Conservation (phyloP, 2,329 filamentous ascomycete species). For the Colletotrichum lentis region DNA sequence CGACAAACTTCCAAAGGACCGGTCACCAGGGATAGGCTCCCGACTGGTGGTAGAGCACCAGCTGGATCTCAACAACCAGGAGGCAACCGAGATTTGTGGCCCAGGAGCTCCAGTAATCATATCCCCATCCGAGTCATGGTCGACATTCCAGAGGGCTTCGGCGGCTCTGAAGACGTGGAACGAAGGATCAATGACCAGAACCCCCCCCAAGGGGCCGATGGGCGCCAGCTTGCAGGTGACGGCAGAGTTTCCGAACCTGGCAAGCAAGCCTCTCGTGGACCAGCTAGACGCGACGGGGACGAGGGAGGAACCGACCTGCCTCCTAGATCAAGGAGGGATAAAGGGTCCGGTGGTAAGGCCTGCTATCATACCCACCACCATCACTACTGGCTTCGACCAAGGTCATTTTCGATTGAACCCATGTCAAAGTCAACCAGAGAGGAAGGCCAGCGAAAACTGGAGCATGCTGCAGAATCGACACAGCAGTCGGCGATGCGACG, state of each 20-base stretch:
- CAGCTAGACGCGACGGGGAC: not conserved
- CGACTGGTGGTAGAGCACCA: not conserved
- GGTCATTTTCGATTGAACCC: slow-evolving; percentile 16
- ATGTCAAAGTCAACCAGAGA: slow-evolving; percentile 5
- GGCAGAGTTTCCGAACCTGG: not conserved
- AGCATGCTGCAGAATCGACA: slow-evolving; percentile 24
- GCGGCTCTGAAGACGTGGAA: slow-evolving; percentile 31
- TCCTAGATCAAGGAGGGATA: not conserved
- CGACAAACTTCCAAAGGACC: not conserved
- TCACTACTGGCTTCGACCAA: slow-evolving; percentile 64
- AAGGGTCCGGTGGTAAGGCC: slow-evolving; percentile 42
- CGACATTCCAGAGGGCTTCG: slow-evolving; percentile 43
- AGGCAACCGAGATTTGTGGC: not conserved
- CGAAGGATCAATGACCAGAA: slow-evolving; percentile 31
- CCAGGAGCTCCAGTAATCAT: slow-evolving; percentile 49
- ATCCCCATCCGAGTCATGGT: slow-evolving; percentile 48
- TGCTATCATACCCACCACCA: slow-evolving; percentile 69
- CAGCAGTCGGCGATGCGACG: slow-evolving; percentile 10
- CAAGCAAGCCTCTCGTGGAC: not conserved
- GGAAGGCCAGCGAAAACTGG: slow-evolving; percentile 18
- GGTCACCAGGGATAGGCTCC: not conserved
- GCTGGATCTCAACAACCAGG: slow-evolving; percentile 1
- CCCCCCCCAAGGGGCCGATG: not conserved
- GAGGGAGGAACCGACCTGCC: no score
- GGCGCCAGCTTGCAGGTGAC: not conserved